These are phyloP conservation scores for Nymphaea colorata DNA, from an alignment of 164 flowering plant genomes.

Conservation along the genomic window DNA sequence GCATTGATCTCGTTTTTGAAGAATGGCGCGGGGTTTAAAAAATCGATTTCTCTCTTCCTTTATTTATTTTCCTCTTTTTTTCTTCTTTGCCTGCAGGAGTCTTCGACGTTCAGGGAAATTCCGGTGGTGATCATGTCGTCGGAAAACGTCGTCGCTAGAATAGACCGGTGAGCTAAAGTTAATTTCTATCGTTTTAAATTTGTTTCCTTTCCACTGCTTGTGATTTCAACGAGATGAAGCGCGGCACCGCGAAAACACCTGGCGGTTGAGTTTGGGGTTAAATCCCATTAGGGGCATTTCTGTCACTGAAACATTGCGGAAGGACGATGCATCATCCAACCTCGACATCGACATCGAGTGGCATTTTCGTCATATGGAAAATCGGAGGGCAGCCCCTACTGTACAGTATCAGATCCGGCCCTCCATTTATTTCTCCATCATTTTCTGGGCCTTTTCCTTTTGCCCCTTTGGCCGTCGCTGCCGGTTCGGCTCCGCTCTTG, in stretches of 20 bases:
- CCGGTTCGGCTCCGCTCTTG: not conserved
- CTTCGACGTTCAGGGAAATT: conserved; percentile 31
- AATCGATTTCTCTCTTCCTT: not conserved
- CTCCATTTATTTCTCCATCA: not conserved
- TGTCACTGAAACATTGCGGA: not conserved
- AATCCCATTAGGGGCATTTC: not conserved
- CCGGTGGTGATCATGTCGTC: conserved; percentile 87
- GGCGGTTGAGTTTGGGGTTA: not conserved
- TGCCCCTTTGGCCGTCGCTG: not conserved
- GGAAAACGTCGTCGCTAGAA: conserved; percentile 59
- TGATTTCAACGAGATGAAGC: not conserved
- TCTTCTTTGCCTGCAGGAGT: not conserved
- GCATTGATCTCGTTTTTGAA: not conserved
- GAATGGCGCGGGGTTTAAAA: not conserved
- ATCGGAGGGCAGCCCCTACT: not conserved
- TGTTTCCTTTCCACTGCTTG: too few relatives aligned
- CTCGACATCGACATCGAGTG: not conserved
- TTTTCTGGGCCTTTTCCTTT: not conserved
- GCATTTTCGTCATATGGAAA: not conserved
- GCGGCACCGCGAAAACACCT: not conserved
- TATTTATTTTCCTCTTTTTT: not conserved
- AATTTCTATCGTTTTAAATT: too few relatives aligned
- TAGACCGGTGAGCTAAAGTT: conserved; percentile 41
- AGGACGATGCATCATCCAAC: not conserved
- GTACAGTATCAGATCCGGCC: too few relatives aligned